Percentiles rank a stretch among this genome's conserved stretches.
phyloP scores from a whole-genome alignment of 331 rosid species.

The Acacia pycnantha region DNA sequence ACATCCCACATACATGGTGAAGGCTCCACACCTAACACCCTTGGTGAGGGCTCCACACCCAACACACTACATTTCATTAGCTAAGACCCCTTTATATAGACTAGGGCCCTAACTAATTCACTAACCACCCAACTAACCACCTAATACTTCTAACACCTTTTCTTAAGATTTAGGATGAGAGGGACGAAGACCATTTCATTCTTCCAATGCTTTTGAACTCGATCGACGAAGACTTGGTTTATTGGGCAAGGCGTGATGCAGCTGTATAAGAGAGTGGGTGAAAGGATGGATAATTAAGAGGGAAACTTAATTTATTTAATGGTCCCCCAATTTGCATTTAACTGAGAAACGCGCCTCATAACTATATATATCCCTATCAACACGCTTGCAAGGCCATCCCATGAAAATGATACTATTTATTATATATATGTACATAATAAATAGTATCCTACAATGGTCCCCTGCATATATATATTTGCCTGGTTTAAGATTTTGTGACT shows the following conservation, averaged over 20 bases:
- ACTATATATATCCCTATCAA: not conserved
- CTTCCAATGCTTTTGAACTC: not conserved
- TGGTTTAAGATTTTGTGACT: not conserved
- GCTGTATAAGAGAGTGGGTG: not conserved
- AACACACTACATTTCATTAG: no score
- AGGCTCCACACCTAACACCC: no score
- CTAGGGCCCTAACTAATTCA: no score
- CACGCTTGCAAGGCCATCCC: not conserved
- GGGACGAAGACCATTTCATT: no score
- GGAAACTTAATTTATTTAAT: not conserved
- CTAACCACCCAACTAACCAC: no score
- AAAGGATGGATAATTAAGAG: not conserved
- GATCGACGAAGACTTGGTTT: not conserved
- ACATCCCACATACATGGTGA: no score
- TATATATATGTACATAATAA: not conserved
- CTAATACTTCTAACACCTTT: no score
- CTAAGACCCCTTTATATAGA: no score
- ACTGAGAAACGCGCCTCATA: not conserved
- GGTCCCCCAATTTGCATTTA: conserved; percentile 17
- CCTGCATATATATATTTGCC: not conserved
- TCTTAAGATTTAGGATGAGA: no score
- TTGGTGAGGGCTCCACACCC: no score
- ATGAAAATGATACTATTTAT: not conserved
- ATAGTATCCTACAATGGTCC: not conserved
- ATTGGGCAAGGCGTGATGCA: not conserved